Evolutionary conservation across 805 yeast species (phyloP).

Genomic region (Ogataea zsoltii): DNA sequence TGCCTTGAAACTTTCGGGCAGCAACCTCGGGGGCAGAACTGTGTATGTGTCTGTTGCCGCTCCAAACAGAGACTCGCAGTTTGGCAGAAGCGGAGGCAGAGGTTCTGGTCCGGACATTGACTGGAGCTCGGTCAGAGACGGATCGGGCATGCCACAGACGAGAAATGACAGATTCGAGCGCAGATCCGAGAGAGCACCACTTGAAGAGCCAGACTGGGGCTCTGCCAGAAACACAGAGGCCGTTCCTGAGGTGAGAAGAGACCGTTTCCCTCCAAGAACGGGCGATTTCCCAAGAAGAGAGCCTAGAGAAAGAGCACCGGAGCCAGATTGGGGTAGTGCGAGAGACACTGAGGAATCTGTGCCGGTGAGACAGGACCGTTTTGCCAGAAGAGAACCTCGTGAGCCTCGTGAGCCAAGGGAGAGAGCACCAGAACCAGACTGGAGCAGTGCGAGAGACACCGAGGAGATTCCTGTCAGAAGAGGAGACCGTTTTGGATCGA

Average conservation of each 20-base stretch:
- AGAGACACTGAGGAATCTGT: conserved; percentile 34
- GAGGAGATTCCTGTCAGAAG: conserved; percentile 17
- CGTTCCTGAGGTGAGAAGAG: conserved; percentile 25
- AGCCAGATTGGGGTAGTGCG: conserved; percentile 48
- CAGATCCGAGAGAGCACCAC: conserved; percentile 29
- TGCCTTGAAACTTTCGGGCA: conserved; percentile 46
- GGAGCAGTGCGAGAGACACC: conserved; percentile 47
- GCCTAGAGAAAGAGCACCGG: conserved; percentile 42
- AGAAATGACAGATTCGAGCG: conserved; percentile 30
- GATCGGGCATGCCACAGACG: conserved; percentile 18
- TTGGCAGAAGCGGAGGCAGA: conserved; percentile 25
- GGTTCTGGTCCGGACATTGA: conserved; percentile 47
- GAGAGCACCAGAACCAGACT: conserved; percentile 61
- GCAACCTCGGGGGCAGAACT: conserved; percentile 49
- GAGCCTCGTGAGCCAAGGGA: conserved; percentile 38
- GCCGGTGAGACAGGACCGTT: conserved; percentile 21
- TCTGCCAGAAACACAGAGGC: conserved; percentile 30
- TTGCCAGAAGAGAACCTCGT: conserved; percentile 31
- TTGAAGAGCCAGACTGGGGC: conserved; percentile 52
- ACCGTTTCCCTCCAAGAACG: conserved; percentile 27
- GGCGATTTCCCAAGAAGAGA: conserved; percentile 21
- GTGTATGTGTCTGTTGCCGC: conserved; percentile 60
- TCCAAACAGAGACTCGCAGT: conserved; percentile 47
- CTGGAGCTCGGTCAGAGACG: conserved; percentile 53
- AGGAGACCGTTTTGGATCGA: conserved; percentile 26